Evolutionary conservation across 495 filamentous ascomycete species (phyloP).

Genomic region (Aspergillus steynii): DNA sequence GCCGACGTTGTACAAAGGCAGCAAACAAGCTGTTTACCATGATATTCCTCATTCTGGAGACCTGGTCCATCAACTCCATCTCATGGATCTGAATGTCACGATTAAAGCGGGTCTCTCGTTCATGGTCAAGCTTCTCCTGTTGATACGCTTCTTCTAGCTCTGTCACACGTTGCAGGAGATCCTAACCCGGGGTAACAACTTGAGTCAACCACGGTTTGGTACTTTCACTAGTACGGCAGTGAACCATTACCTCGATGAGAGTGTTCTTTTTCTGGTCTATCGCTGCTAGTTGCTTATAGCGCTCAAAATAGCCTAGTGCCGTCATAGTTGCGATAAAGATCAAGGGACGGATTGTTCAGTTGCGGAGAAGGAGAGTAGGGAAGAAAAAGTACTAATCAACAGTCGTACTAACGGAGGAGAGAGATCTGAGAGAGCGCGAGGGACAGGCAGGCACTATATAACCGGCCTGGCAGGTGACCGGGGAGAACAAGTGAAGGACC

Average conservation of each 20-base stretch:
- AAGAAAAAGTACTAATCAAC: neutral
- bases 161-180: constrained; percentile 50
- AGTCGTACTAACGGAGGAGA: neutral
- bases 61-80: constrained; percentile 53
- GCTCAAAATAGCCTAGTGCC: constrained; percentile 39
- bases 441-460: neutral
- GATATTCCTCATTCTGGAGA: constrained; percentile 48
- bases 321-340: constrained; percentile 27
- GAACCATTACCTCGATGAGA: constrained; percentile 49
- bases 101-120: constrained; percentile 57
- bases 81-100: constrained; percentile 54
- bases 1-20: neutral
- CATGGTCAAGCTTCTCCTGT: constrained; percentile 52
- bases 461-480: neutral
- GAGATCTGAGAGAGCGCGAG: neutral
- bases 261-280: constrained; percentile 54
- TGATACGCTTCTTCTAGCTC: constrained; percentile 48
- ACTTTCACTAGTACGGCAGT: constrained; percentile 3
- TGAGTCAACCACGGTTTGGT: constrained; percentile 6
- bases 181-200: constrained; percentile 30
- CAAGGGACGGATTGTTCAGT: constrained; percentile 1
- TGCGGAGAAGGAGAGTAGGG: constrained; percentile 3
- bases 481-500: neutral
- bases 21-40: constrained; percentile 40
- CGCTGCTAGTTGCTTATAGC: constrained; percentile 48